A percentile compares a stretch with the other conserved stretches of the same genome.
phyloP scores from a whole-genome alignment of 164 flowering plant species.

The Kalanchoe fedtschenkoi region DNA sequence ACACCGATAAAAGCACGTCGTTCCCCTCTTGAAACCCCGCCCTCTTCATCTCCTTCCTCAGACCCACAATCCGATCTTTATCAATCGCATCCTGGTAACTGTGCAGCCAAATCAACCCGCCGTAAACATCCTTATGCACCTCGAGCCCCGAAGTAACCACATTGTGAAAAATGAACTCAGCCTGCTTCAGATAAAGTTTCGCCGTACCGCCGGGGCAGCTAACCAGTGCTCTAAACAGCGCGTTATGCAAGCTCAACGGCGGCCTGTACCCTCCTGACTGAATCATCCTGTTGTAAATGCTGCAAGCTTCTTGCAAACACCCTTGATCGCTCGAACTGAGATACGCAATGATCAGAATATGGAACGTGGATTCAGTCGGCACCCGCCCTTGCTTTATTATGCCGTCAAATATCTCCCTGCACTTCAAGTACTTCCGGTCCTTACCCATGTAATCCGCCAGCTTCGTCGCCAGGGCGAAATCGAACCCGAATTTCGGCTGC shows the following conservation, averaged over 20 bases:
- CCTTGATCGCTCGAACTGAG: slow-evolving; percentile 56
- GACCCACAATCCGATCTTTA: slow-evolving; percentile 41
- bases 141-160: slow-evolving; percentile 57
- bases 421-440: slow-evolving; percentile 67
- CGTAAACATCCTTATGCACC: slow-evolving; percentile 62
- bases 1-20: slow-evolving; percentile 66
- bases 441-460: slow-evolving; percentile 88
- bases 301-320: slow-evolving; percentile 79
- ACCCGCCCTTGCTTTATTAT: slow-evolving; percentile 75
- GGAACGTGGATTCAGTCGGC: slow-evolving; percentile 87
- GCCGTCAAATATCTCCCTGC: slow-evolving; percentile 77
- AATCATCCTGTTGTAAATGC: slow-evolving; percentile 83
- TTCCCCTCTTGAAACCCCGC: slow-evolving; percentile 53
- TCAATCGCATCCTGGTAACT: slow-evolving; percentile 78
- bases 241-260: slow-evolving; percentile 70
- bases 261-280: slow-evolving; percentile 86
- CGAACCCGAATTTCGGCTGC: slow-evolving; percentile 73
- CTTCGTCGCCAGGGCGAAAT: slow-evolving; percentile 79
- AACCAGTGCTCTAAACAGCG: slow-evolving; percentile 72
- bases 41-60: slow-evolving; percentile 51
- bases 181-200: slow-evolving; percentile 67
- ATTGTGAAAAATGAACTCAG: slow-evolving; percentile 82
- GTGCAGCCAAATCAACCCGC: slow-evolving; percentile 86
- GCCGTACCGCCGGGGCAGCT: slow-evolving; percentile 50
- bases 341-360: slow-evolving; percentile 67